A percentile compares a stretch with the other conserved stretches of the same genome.
These are phyloP conservation scores for Aspergillus chevalieri DNA, from an alignment of 2,329 filamentous ascomycete genomes.

Conservation along the genomic window DNA sequence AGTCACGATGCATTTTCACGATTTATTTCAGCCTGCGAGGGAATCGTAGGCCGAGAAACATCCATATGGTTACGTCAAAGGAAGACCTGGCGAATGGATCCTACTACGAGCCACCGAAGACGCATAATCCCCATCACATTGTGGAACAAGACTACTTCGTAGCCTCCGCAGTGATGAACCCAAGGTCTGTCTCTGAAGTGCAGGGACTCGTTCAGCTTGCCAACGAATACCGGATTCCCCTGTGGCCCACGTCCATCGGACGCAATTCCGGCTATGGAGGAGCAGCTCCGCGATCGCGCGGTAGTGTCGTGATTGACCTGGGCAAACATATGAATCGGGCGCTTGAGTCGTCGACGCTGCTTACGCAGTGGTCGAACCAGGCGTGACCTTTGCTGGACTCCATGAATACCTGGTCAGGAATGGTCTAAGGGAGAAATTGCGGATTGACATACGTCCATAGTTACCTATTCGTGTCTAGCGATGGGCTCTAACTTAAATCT, in stretches of 20 bases:
- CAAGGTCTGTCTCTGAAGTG: conserved; percentile 9
- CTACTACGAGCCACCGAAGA: conserved; percentile 30
- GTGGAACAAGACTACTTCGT: conserved; percentile 41
- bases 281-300: conserved; percentile 41
- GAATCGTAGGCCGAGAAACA: conserved; percentile 21
- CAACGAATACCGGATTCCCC: conserved; percentile 27
- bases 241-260: conserved; percentile 33
- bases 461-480: background rate
- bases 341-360: conserved; percentile 44
- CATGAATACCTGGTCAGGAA: conserved; percentile 36
- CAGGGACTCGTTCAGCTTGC: conserved; percentile 13
- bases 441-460: background rate
- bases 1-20: conserved; percentile 1
- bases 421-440: background rate
- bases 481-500: background rate
- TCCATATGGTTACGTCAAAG: conserved; percentile 13
- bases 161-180: conserved; percentile 35
- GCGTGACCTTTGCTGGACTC: conserved; percentile 49
- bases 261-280: conserved; percentile 49
- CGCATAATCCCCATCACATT: conserved; percentile 37
- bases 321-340: conserved; percentile 46
- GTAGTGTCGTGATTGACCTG: conserved; percentile 43
- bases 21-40: background rate
- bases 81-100: conserved; percentile 16
- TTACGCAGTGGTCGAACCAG: conserved; percentile 50